Evolutionary conservation across 192 early-diverging fungal species (phyloP).

Genomic region (Pecoramyces ruminantium): DNA sequence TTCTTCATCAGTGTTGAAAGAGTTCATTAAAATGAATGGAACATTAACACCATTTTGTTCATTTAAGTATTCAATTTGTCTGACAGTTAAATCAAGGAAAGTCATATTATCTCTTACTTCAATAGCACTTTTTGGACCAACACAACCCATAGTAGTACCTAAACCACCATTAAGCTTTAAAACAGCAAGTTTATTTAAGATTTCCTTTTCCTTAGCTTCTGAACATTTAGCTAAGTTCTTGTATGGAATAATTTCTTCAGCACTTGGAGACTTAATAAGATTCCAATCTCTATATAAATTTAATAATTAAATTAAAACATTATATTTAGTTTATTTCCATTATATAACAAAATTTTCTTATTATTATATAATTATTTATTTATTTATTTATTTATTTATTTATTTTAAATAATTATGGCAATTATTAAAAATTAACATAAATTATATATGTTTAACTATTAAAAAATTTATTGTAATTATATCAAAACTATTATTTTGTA

Average conservation of each 20-base stretch:
- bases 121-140: constrained; percentile 94
- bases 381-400: no score
- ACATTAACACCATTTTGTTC: constrained; percentile 72
- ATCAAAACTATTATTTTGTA: no score
- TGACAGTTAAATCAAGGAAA: constrained; percentile 93
- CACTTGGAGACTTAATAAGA: constrained; percentile 78
- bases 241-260: constrained; percentile 67
- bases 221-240: constrained; percentile 33
- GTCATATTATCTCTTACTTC: constrained; percentile 98
- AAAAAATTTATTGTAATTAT: no score
- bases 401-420: no score
- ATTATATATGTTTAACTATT: no score
- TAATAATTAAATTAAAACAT: not conserved
- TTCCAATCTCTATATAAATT: constrained; percentile 64
- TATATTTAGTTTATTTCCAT: no score
- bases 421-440: no score
- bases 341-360: no score
- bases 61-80: constrained; percentile 97
- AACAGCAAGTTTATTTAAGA: constrained; percentile 83
- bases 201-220: constrained; percentile 19
- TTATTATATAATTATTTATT: no score
- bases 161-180: constrained; percentile 98
- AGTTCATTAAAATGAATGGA: constrained; percentile 98
- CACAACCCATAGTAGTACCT: constrained; percentile 98
- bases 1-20: constrained; percentile 99